A percentile compares a stretch with the other conserved stretches of the same genome.
phyloP scores from a whole-genome alignment of 2,329 filamentous ascomycete species.

The Cercospora sp. region DNA sequence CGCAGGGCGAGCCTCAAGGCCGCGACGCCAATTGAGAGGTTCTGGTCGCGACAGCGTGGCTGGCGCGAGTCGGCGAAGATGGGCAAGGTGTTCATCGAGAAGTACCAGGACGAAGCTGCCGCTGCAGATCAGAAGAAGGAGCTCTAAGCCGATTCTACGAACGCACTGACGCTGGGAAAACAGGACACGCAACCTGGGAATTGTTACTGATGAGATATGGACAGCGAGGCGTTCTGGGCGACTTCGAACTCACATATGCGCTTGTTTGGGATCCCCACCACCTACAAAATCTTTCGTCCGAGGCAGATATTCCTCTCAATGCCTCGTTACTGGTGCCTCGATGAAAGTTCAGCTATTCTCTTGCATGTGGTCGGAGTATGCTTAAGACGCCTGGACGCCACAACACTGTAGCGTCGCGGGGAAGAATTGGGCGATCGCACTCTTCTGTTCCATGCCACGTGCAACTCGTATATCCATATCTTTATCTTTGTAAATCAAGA shows the following conservation, averaged over 20 bases:
- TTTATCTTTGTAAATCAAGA: neutral
- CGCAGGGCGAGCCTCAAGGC: constrained; percentile 43
- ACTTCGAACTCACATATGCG: neutral
- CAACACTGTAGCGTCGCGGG: neutral
- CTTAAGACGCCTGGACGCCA: constrained; percentile 11
- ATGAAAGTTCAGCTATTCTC: neutral
- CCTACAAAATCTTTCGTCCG: neutral
- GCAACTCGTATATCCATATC: neutral
- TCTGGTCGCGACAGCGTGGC: constrained; percentile 55
- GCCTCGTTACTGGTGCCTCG: neutral
- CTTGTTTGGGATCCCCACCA: neutral
- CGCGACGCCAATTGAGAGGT: constrained; percentile 49
- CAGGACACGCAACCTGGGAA: neutral
- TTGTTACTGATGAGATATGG: neutral
- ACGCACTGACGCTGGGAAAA: neutral
- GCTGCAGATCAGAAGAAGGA: constrained; percentile 37
- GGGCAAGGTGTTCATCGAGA: constrained; percentile 54
- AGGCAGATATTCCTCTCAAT: neutral
- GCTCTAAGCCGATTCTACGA: constrained; percentile 23
- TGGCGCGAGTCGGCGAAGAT: constrained; percentile 54
- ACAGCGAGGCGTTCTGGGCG: constrained; percentile 5
- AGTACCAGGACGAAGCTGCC: constrained; percentile 32
- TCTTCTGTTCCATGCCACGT: neutral
- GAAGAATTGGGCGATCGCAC: constrained; percentile 6
- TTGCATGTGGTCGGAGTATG: constrained; percentile 10